Evolutionary conservation across 225 moss, liverwort and hornwort species (phyloP).

Genomic region (Marchantia polymorpha): DNA sequence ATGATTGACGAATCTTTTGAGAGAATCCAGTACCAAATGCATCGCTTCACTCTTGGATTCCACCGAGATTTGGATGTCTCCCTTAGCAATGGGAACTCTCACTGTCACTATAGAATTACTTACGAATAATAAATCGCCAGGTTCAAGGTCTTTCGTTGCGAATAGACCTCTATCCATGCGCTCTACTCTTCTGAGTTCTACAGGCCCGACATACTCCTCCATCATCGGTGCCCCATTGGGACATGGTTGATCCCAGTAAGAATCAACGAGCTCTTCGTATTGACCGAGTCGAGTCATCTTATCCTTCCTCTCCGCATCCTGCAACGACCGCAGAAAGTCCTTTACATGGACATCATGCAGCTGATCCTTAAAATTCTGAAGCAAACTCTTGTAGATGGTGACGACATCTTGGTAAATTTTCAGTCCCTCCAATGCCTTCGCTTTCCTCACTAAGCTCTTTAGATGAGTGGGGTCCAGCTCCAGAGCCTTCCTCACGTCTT

Average conservation of each 20-base stretch:
- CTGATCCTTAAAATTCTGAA: not conserved
- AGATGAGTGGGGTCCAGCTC: constrained; percentile 6
- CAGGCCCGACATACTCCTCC: constrained; percentile 19
- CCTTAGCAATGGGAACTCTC: not conserved
- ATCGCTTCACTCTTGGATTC: too few species aligned
- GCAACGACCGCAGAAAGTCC: not conserved
- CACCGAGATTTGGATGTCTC: too few species aligned
- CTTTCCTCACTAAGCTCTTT: constrained; percentile 24
- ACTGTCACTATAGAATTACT: not conserved
- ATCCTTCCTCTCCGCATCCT: constrained; percentile 7
- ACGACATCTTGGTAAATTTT: constrained; percentile 22
- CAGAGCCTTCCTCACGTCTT: constrained; percentile 19
- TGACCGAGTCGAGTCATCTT: constrained; percentile 15
- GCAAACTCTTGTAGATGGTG: constrained; percentile 3
- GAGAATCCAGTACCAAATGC: not conserved
- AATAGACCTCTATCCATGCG: constrained; percentile 2
- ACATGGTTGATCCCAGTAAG: not conserved
- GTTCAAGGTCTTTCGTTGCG: not conserved
- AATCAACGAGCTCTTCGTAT: not conserved
- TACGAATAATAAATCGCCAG: constrained; percentile 13
- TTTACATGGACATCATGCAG: not conserved
- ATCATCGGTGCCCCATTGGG: not conserved
- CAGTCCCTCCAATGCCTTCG: constrained; percentile 17
- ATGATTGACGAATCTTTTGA: not conserved
- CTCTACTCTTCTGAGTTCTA: constrained; percentile 7